A percentile compares a stretch with the other conserved stretches of the same genome.
Evolutionary conservation across 192 early-diverging fungal species (phyloP).

Genomic region (Entomortierella chlamydospora): DNA sequence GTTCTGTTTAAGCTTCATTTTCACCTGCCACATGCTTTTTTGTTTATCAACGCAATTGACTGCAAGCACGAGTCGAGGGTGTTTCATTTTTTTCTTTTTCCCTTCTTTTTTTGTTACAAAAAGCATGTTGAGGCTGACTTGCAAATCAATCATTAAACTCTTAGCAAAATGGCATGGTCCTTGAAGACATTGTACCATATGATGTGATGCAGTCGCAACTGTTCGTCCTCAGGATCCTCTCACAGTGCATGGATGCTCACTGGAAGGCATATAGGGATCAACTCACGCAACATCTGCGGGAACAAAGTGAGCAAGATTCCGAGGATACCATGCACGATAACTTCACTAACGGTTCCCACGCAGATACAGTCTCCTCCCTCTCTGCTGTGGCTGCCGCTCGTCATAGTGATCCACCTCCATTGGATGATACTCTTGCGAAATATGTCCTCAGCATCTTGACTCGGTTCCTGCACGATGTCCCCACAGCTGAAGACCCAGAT

Average conservation of each 20-base stretch:
- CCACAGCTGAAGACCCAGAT: slow-evolving; percentile 56
- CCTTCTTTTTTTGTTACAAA: not conserved
- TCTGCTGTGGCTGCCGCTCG: slow-evolving; percentile 38
- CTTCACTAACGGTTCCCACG: slow-evolving; percentile 9
- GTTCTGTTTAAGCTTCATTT: too few species aligned
- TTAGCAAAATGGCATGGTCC: slow-evolving; percentile 56
- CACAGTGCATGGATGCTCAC: slow-evolving; percentile 86
- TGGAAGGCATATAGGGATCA: slow-evolving; percentile 80
- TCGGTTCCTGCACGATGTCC: slow-evolving; percentile 71
- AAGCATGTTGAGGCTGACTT: too few species aligned
- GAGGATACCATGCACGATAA: slow-evolving; percentile 22
- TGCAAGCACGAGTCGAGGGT: too few species aligned
- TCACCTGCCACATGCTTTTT: too few species aligned
- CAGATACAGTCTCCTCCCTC: slow-evolving; percentile 36
- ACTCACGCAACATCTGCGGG: slow-evolving; percentile 38
- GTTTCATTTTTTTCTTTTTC: not conserved
- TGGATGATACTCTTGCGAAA: slow-evolving; percentile 79
- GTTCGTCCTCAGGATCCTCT: slow-evolving; percentile 84
- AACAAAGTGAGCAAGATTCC: slow-evolving; percentile 40
- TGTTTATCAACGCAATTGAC: too few species aligned
- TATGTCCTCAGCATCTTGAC: slow-evolving; percentile 71
- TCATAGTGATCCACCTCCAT: slow-evolving; percentile 76
- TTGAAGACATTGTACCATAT: slow-evolving; percentile 68
- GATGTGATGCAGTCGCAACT: slow-evolving; percentile 89
- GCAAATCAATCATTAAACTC: not conserved